These are phyloP conservation scores for Logfia minima DNA, from an alignment of 129 eudicot species.

Conservation along the genomic window DNA sequence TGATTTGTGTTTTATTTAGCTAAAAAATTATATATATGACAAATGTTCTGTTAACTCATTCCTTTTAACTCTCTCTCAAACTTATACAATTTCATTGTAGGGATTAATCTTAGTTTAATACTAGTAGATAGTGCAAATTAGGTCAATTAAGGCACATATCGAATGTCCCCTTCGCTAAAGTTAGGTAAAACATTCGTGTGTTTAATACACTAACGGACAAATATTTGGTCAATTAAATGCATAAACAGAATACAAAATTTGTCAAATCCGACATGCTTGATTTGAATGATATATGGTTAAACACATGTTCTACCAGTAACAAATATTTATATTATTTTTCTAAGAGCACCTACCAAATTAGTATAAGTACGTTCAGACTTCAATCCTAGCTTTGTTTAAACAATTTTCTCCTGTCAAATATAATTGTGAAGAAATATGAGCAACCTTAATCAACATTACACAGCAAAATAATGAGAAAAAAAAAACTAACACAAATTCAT, in stretches of 20 bases:
- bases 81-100: too few relatives aligned
- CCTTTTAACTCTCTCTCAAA: too few relatives aligned
- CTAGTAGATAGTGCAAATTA: too few relatives aligned
- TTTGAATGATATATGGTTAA: constrained; percentile 22
- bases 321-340: background rate
- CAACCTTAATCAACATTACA: constrained; percentile 4
- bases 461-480: background rate
- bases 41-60: too few relatives aligned
- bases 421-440: background rate
- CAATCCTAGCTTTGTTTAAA: constrained; percentile 2
- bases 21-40: too few relatives aligned
- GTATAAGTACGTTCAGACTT: background rate
- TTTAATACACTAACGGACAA: constrained; percentile 4
- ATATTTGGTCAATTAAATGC: constrained; percentile 15
- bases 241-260: background rate
- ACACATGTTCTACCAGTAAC: constrained; percentile 1
- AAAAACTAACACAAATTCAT: constrained; percentile 9
- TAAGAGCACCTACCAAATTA: constrained; percentile 4
- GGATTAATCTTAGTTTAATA: too few relatives aligned
- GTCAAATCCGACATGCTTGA: constrained; percentile 26
- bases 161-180: too few relatives aligned
- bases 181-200: background rate
- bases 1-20: too few relatives aligned
- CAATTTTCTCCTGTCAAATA: background rate
- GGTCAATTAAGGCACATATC: too few relatives aligned